Evolutionary conservation across 805 yeast genomes (phyloP).

Genomic region (Huiozyma sinensis): DNA sequence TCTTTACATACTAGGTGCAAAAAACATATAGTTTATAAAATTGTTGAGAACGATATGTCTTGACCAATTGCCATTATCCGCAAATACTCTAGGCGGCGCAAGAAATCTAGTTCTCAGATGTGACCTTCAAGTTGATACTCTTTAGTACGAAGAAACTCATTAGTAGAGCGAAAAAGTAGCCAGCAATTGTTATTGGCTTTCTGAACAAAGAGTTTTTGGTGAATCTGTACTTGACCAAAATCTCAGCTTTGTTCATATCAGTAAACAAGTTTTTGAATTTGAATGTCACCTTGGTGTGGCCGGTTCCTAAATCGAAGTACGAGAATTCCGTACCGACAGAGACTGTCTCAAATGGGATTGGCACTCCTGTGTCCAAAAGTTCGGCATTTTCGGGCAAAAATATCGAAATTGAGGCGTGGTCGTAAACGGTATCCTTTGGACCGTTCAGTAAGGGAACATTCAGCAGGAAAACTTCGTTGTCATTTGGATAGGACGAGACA

Average conservation of each 20-base stretch:
- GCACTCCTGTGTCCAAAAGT: constrained; percentile 44
- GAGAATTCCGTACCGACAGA: constrained; percentile 33
- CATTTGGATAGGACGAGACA: constrained; percentile 32
- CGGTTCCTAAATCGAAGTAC: constrained; percentile 63
- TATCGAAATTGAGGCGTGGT: constrained; percentile 45
- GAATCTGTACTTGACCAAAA: constrained; percentile 55
- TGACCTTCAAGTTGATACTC: constrained; percentile 32
- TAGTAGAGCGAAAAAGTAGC: constrained; percentile 50
- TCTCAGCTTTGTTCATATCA: constrained; percentile 45
- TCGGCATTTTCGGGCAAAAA: constrained; percentile 84
- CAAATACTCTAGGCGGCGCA: too few species aligned
- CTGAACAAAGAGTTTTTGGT: constrained; percentile 39
- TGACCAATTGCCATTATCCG: too few species aligned
- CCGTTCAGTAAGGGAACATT: constrained; percentile 67
- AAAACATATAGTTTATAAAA: too few species aligned
- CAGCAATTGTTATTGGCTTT: constrained; percentile 60
- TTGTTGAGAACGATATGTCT: neutral
- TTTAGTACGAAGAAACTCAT: constrained; percentile 40
- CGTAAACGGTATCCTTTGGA: constrained; percentile 60
- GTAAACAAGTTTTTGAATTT: constrained; percentile 54
- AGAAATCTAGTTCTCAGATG: too few species aligned
- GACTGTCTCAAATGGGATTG: constrained; percentile 30
- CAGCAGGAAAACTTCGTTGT: constrained; percentile 43
- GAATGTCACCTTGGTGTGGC: constrained; percentile 67
- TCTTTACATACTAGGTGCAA: too few species aligned